A percentile compares a stretch with the other conserved stretches of the same genome.
Conservation (phyloP, 2,329 filamentous ascomycete genomes). For the Gnomoniopsis sp. region DNA sequence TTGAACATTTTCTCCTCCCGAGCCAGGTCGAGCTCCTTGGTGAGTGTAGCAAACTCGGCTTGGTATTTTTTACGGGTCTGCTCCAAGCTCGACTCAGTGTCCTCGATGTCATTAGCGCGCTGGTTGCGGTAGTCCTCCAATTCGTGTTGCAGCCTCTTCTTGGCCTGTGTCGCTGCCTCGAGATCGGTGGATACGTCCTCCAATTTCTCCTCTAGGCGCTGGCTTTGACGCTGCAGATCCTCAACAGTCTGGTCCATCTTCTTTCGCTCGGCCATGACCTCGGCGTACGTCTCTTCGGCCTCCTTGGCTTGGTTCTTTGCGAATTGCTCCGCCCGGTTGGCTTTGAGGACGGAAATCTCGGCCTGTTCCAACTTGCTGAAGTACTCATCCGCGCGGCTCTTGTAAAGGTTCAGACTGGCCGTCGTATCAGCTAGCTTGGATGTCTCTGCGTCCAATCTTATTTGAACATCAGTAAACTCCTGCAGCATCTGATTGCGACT, state of each 20-base stretch:
- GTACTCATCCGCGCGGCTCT: slow-evolving; percentile 89
- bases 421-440: slow-evolving; percentile 82
- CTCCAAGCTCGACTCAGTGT: slow-evolving; percentile 94
- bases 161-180: slow-evolving; percentile 78
- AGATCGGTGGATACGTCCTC: slow-evolving; percentile 91
- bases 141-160: slow-evolving; percentile 93
- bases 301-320: slow-evolving; percentile 86
- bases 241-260: slow-evolving; percentile 85
- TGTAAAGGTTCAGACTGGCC: slow-evolving; percentile 84
- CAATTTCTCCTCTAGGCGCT: slow-evolving; percentile 84
- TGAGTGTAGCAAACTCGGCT: slow-evolving; percentile 81
- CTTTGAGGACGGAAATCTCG: slow-evolving; percentile 92
- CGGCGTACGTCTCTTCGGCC: slow-evolving; percentile 85
- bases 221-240: slow-evolving; percentile 84
- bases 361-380: slow-evolving; percentile 97
- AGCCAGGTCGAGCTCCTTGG: slow-evolving; percentile 88
- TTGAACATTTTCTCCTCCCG: slow-evolving; percentile 83
- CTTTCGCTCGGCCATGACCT: slow-evolving; percentile 87
- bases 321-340: slow-evolving; percentile 87
- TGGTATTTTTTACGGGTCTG: slow-evolving; percentile 98
- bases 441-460: slow-evolving; percentile 83
- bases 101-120: slow-evolving; percentile 91
- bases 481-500: slow-evolving; percentile 85
- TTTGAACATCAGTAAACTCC: slow-evolving; percentile 91
- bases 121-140: slow-evolving; percentile 96